A percentile compares a stretch with the other conserved stretches of the same genome.
phyloP scores from a whole-genome alignment of 2,329 filamentous ascomycete species.

The Pestalotiopsis fici region DNA sequence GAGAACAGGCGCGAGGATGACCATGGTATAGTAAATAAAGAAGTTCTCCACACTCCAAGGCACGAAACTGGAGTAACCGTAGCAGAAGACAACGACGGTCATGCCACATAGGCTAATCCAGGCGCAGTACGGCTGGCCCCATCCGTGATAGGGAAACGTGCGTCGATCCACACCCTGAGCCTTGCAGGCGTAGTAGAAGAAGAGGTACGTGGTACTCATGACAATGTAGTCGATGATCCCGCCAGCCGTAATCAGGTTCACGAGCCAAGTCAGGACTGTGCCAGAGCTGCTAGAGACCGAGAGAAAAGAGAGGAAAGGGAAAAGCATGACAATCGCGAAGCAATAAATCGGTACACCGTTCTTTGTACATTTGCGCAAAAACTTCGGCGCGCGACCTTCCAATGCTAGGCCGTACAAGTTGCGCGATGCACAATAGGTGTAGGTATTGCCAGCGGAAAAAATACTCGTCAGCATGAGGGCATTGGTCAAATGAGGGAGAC shows the following conservation, averaged over 20 bases:
- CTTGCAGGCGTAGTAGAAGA: conserved; percentile 53
- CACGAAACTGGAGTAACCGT: conserved; percentile 53
- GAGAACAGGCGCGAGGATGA: conserved; percentile 41
- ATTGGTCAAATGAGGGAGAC: conserved; percentile 59
- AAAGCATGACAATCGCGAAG: conserved; percentile 54
- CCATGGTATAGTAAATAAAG: conserved; percentile 47
- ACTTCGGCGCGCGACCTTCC: conserved; percentile 50
- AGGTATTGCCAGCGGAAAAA: conserved; percentile 60
- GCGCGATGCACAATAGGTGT: conserved; percentile 59
- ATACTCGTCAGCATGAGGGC: conserved; percentile 57
- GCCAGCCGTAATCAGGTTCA: conserved; percentile 16
- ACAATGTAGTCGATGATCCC: conserved; percentile 17
- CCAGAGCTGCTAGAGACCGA: conserved; percentile 23
- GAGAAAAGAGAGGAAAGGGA: conserved; percentile 62
- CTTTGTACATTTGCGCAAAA: conserved; percentile 52
- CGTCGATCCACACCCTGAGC: conserved; percentile 49
- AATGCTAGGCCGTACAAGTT: conserved; percentile 56
- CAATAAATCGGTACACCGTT: conserved; percentile 63
- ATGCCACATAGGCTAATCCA: conserved; percentile 40
- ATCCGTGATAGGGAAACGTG: conserved; percentile 55
- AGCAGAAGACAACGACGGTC: conserved; percentile 42
- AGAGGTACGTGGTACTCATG: conserved; percentile 49
- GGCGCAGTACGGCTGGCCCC: conserved; percentile 57
- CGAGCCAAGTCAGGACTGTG: conserved; percentile 13
- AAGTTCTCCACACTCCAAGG: conserved; percentile 29